Evolutionary conservation across 2,329 filamentous ascomycete species (phyloP).

Genomic region (Arthroderma uncinatum): DNA sequence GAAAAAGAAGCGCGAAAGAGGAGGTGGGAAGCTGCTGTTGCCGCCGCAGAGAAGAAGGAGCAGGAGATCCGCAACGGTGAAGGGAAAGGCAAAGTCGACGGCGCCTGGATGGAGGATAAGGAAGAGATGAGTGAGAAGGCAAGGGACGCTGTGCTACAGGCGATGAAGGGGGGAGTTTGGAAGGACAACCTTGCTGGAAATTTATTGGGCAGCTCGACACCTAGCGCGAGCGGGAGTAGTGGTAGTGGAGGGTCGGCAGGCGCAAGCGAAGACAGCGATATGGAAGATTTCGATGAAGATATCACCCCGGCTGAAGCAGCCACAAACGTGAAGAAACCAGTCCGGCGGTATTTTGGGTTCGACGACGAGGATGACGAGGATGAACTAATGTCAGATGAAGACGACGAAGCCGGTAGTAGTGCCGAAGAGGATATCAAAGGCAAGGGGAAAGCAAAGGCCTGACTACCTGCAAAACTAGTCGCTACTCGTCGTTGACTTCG

Average conservation of each 20-base stretch:
- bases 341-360: constrained; percentile 36
- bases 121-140: constrained; percentile 81
- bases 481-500: not conserved
- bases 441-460: constrained; percentile 29
- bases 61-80: constrained; percentile 64
- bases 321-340: constrained; percentile 19
- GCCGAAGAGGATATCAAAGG: constrained; percentile 16
- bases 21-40: constrained; percentile 80
- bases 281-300: constrained; percentile 22
- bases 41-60: constrained; percentile 69
- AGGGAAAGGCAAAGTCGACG: constrained; percentile 59
- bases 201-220: constrained; percentile 25
- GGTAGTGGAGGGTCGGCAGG: constrained; percentile 20
- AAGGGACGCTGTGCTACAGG: constrained; percentile 61
- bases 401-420: constrained; percentile 19
- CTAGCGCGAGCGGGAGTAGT: constrained; percentile 28
- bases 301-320: constrained; percentile 21
- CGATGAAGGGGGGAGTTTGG: constrained; percentile 51
- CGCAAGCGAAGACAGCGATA: constrained; percentile 29
- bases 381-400: constrained; percentile 37
- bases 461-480: not conserved
- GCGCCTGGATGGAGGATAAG: constrained; percentile 90
- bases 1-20: constrained; percentile 74
- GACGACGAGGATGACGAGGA: constrained; percentile 35
- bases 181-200: constrained; percentile 33